phyloP scores from a whole-genome alignment of 306 rosid species.

The Lupinus albus region DNA sequence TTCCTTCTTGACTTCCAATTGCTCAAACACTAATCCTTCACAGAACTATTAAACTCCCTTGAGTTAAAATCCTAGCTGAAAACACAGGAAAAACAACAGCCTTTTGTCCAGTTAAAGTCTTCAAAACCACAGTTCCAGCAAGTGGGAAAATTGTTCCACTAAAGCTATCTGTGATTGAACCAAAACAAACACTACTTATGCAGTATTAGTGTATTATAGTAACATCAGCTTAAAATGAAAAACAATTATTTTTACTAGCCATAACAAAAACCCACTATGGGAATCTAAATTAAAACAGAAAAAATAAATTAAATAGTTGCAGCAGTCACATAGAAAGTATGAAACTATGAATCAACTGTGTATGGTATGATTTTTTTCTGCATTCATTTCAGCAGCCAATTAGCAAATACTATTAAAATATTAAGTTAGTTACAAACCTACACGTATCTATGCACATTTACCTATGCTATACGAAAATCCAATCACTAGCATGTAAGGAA shows the following conservation, averaged over 20 bases:
- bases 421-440: constrained; percentile 17
- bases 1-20: constrained; percentile 21
- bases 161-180: constrained; percentile 44
- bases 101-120: constrained; percentile 33
- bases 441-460: constrained; percentile 4
- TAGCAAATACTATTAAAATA: constrained; percentile 1
- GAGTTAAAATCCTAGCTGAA: constrained; percentile 1
- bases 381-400: constrained; percentile 32
- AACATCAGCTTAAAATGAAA: constrained; percentile 1
- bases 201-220: constrained; percentile 10
- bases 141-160: constrained; percentile 19
- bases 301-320: neutral
- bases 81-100: constrained; percentile 19
- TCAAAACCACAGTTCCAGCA: constrained; percentile 33
- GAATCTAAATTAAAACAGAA: constrained; percentile 31
- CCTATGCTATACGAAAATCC: constrained; percentile 37
- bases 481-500: constrained; percentile 27
- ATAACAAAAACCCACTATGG: constrained; percentile 41
- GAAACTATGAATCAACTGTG: constrained; percentile 33
- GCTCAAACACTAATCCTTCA: constrained; percentile 29
- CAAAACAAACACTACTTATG: constrained; percentile 24
- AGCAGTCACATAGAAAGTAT: constrained; percentile 28
- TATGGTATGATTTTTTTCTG: neutral
- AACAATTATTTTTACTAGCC: constrained; percentile 15
- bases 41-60: constrained; percentile 29